These are phyloP conservation scores for Epichloe sylvatica DNA, from an alignment of 2,329 filamentous ascomycete genomes.

Conservation along the genomic window DNA sequence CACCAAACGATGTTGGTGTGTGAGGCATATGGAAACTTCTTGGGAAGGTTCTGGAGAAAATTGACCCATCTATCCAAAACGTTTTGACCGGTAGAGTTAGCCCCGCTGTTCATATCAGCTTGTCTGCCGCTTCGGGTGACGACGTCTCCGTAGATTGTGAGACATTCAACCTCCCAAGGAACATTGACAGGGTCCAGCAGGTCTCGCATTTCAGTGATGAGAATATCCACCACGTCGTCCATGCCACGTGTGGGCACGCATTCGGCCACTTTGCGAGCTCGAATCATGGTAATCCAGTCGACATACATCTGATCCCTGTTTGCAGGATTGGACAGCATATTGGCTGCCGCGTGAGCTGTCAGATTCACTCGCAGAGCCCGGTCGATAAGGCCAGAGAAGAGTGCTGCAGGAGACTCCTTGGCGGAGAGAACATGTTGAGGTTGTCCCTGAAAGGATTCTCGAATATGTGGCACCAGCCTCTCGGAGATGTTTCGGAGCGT, in stretches of 20 bases:
- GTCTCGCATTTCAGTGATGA: constrained; percentile 53
- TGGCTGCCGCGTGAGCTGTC: constrained; percentile 84
- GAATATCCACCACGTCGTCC: constrained; percentile 50
- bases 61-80: constrained; percentile 66
- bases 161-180: constrained; percentile 48
- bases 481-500: constrained; percentile 79
- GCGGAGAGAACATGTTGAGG: constrained; percentile 75
- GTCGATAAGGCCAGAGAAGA: constrained; percentile 77
- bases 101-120: constrained; percentile 13
- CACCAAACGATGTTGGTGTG: constrained; percentile 63
- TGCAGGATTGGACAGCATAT: constrained; percentile 76
- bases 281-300: constrained; percentile 65
- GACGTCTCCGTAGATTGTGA: constrained; percentile 46
- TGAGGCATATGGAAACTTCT: constrained; percentile 59
- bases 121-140: constrained; percentile 32
- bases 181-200: constrained; percentile 56
- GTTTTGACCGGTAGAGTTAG: constrained; percentile 37
- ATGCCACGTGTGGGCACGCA: constrained; percentile 48
- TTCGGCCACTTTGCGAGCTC: constrained; percentile 48
- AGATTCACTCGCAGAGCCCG: constrained; percentile 84
- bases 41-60: constrained; percentile 55
- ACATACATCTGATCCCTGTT: constrained; percentile 92
- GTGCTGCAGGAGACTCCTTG: constrained; percentile 73
- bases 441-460: constrained; percentile 70
- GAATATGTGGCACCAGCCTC: constrained; percentile 66